Conservation (phyloP, 2,329 filamentous ascomycete species). For the Colletotrichum eleusines region DNA sequence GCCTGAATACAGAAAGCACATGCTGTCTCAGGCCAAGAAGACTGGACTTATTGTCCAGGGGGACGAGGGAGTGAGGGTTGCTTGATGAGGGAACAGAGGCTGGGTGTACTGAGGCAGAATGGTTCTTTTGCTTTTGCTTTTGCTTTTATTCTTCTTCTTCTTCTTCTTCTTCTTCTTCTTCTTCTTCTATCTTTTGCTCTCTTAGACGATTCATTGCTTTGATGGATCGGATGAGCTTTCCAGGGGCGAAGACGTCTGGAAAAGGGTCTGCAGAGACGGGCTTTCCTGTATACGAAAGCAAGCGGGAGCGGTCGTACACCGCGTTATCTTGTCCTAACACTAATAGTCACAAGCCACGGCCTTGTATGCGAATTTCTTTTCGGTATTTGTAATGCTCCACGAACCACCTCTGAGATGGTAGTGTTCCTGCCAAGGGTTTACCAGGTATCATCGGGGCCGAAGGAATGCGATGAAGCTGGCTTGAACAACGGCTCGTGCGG, state of each 20-base stretch:
- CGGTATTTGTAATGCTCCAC: neutral
- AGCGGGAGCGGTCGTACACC: neutral
- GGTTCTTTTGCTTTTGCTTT: too few relatives aligned
- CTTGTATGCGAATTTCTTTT: neutral
- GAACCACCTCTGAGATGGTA: neutral
- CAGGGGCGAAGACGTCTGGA: neutral
- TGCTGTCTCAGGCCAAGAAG: neutral
- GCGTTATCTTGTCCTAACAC: neutral
- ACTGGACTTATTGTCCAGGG: neutral
- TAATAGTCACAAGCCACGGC: neutral
- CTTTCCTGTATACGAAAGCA: neutral
- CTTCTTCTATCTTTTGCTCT: neutral
- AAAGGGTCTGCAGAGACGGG: neutral
- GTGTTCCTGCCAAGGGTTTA: neutral
- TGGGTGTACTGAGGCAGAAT: neutral
- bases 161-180: too few relatives aligned
- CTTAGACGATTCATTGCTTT: too few relatives aligned
- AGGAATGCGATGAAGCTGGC: neutral
- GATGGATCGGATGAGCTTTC: neutral
- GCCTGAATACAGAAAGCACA: neutral
- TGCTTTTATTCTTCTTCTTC: too few relatives aligned
- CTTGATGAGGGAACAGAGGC: neutral
- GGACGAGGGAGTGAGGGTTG: neutral
- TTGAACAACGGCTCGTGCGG: neutral
- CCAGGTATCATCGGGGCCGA: neutral